Evolutionary conservation across 805 yeast genomes (phyloP).

Genomic region (Teunomyces tritomae): DNA sequence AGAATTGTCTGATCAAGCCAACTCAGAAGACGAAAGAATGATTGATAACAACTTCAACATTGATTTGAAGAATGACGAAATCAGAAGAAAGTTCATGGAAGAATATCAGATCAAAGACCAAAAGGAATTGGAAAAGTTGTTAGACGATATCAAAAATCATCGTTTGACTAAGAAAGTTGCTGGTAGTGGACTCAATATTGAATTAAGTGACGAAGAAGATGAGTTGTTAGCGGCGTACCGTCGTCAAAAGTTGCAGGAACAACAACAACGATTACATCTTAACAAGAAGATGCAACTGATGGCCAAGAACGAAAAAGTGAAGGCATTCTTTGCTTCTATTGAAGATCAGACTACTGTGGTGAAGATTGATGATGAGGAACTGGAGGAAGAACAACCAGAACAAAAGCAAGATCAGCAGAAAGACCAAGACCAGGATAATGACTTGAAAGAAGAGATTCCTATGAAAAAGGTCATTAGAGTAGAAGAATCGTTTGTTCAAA

Average conservation of each 20-base stretch:
- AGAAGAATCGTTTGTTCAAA: conserved; percentile 55
- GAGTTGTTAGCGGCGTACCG: conserved; percentile 50
- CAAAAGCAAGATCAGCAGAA: conserved; percentile 6
- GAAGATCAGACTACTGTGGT: conserved; percentile 42
- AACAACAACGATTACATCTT: conserved; percentile 48
- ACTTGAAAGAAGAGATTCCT: conserved; percentile 15
- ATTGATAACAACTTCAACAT: conserved; percentile 65
- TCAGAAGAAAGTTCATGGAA: conserved; percentile 55
- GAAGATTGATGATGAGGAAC: conserved; percentile 25
- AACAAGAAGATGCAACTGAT: conserved; percentile 42
- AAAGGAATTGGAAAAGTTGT: conserved; percentile 60
- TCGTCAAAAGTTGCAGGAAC: conserved; percentile 41
- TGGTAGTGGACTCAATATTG: conserved; percentile 54
- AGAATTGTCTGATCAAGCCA: conserved; percentile 54
- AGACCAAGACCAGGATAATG: too few species aligned
- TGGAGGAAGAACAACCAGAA: conserved; percentile 18
- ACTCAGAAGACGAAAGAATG: conserved; percentile 77
- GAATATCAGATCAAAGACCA: conserved; percentile 63
- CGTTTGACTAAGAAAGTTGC: conserved; percentile 59
- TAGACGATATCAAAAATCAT: conserved; percentile 71
- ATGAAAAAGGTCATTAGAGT: conserved; percentile 37
- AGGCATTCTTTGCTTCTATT: conserved; percentile 66
- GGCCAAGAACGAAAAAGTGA: conserved; percentile 53
- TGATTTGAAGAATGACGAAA: conserved; percentile 54
- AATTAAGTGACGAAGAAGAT: conserved; percentile 75